Percentiles rank a stretch among this genome's conserved stretches.
These are phyloP conservation scores for Crithidia bombi DNA, from an alignment of 208 protist genomes.

Conservation along the genomic window DNA sequence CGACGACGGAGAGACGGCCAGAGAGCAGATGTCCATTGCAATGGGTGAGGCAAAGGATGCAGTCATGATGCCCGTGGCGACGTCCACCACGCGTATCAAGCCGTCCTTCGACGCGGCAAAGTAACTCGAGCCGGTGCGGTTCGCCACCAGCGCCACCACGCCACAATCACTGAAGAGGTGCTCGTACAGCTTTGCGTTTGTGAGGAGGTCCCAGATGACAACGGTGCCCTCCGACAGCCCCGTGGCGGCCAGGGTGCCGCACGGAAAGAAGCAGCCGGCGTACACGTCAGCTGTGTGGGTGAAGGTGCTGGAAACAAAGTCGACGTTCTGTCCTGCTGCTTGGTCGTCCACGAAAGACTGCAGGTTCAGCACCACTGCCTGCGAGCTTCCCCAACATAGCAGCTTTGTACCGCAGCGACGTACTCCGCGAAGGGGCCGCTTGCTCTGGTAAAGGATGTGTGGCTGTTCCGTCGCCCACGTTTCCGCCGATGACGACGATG, in stretches of 20 bases:
- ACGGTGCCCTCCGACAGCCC: slow-evolving; percentile 84
- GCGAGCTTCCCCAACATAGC: slow-evolving; percentile 72
- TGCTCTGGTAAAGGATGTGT: slow-evolving; percentile 51
- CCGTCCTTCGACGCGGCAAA: slow-evolving; percentile 83
- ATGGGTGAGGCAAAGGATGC: slow-evolving; percentile 72
- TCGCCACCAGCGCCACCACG: slow-evolving; percentile 66
- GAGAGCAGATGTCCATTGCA: slow-evolving; percentile 64
- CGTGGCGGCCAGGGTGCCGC: slow-evolving; percentile 69
- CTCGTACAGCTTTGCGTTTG: slow-evolving; percentile 64
- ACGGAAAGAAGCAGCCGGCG: slow-evolving; percentile 76
- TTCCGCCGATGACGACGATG: slow-evolving; percentile 16
- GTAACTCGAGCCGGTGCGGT: slow-evolving; percentile 72
- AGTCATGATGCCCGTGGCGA: slow-evolving; percentile 70
- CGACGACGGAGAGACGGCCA: slow-evolving; percentile 80
- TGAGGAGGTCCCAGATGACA: slow-evolving; percentile 72
- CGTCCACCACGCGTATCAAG: slow-evolving; percentile 74
- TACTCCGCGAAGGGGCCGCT: slow-evolving; percentile 56
- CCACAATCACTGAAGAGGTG: slow-evolving; percentile 65
- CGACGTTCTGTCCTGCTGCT: not conserved
- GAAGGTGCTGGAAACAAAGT: slow-evolving; percentile 52
- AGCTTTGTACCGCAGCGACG: slow-evolving; percentile 47
- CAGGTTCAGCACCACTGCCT: slow-evolving; percentile 62
- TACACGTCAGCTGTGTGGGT: slow-evolving; percentile 68
- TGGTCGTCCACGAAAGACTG: slow-evolving; percentile 32
- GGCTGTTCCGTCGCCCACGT: slow-evolving; percentile 15